phyloP scores from a whole-genome alignment of 192 early-diverging fungal species.

The Coemansia sp. region DNA sequence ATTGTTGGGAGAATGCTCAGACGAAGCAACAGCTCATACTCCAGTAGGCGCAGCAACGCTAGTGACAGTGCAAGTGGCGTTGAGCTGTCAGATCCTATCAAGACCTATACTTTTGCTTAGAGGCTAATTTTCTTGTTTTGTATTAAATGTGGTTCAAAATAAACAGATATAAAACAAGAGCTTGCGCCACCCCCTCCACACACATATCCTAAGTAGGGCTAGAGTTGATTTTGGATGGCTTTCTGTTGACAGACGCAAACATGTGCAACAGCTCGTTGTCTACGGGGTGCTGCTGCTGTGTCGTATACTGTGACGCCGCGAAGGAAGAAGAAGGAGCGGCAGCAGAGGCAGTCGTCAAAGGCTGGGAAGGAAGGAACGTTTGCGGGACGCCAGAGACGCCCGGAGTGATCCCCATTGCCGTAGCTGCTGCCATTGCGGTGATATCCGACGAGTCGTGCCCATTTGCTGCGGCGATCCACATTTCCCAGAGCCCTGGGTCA shows the following conservation, averaged over 20 bases:
- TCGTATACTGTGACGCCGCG: conserved; percentile 4
- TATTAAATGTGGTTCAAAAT: too few species aligned
- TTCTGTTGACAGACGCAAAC: conserved; percentile 39
- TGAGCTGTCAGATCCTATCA: not conserved
- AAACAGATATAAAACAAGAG: too few species aligned
- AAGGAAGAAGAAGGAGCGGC: not conserved
- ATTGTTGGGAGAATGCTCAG: not conserved
- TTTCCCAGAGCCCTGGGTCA: conserved; percentile 33
- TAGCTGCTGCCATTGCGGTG: conserved; percentile 34
- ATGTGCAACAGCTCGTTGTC: conserved; percentile 50
- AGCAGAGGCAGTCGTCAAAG: not conserved
- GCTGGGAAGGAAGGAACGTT: conserved; percentile 17
- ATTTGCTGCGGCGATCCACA: conserved; percentile 55
- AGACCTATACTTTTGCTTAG: not conserved
- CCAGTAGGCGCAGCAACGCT: not conserved
- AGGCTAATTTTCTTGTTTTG: too few species aligned
- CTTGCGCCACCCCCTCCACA: too few species aligned
- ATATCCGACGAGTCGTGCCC: conserved; percentile 27
- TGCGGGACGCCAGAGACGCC: conserved; percentile 40
- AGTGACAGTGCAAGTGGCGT: not conserved
- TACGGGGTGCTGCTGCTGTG: conserved; percentile 22
- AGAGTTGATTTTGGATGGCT: conserved; percentile 10
- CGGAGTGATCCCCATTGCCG: conserved; percentile 55
- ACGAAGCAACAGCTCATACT: conserved; percentile 2
- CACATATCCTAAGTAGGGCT: not conserved